A percentile compares a stretch with the other conserved stretches of the same genome.
Conservation (phyloP, 1,284 basidiomycete species). For the Moniliophthora roreri region DNA sequence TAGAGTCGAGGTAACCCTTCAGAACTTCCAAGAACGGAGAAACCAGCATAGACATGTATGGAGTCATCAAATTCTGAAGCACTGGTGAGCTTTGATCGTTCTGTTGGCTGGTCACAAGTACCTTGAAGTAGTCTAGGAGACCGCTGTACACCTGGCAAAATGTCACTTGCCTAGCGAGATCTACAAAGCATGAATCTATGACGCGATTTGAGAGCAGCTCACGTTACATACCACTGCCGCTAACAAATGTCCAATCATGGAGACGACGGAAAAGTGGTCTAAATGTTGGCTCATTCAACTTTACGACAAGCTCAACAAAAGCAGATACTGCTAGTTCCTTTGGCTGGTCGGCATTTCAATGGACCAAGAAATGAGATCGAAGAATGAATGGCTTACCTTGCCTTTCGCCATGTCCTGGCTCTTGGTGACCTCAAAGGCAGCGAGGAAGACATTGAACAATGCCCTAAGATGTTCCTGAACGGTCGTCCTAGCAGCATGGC, state of each 20-base stretch:
- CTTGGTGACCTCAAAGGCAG: conserved; percentile 67
- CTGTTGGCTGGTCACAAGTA: conserved; percentile 25
- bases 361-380: conserved; percentile 7
- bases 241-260: conserved; percentile 93
- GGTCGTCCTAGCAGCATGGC: conserved; percentile 60
- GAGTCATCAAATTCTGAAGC: conserved; percentile 79
- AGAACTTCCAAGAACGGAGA: conserved; percentile 71
- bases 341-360: conserved; percentile 34
- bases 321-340: conserved; percentile 62
- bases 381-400: conserved; percentile 31
- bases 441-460: conserved; percentile 82
- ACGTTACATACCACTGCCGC: conserved; percentile 48
- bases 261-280: conserved; percentile 88
- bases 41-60: conserved; percentile 81
- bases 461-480: conserved; percentile 72
- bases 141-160: conserved; percentile 75
- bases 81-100: conserved; percentile 10
- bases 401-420: conserved; percentile 24
- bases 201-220: conserved; percentile 11
- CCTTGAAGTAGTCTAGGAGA: conserved; percentile 86
- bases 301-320: conserved; percentile 88
- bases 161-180: conserved; percentile 53
- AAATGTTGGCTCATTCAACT: conserved; percentile 93
- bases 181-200: conserved; percentile 9
- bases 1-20: conserved; percentile 41